Evolutionary conservation across 768 basidiomycete species (phyloP).

Genomic region (Lentinus tigrinus): DNA sequence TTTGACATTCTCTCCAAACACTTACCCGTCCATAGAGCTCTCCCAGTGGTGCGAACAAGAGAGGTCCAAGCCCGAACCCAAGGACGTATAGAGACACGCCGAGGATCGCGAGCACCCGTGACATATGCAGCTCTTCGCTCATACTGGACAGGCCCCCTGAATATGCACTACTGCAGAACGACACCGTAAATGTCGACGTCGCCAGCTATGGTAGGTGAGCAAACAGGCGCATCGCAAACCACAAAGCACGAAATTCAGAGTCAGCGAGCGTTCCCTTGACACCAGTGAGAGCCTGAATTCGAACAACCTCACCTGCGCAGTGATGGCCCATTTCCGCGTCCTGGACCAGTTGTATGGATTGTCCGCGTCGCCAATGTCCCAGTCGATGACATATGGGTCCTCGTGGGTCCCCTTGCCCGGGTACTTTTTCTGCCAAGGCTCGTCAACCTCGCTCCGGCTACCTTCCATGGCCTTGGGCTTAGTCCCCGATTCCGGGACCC

Average conservation of each 20-base stretch:
- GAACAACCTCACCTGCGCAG: conserved; percentile 42
- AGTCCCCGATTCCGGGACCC: too few species aligned
- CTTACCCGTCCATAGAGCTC: conserved; percentile 55
- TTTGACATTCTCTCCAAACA: background rate
- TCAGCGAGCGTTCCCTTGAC: background rate
- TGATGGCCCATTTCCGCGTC: conserved; percentile 51
- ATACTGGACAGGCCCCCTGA: conserved; percentile 48
- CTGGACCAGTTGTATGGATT: conserved; percentile 58
- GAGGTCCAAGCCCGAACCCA: conserved; percentile 57
- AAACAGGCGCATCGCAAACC: background rate
- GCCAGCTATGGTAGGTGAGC: too few species aligned
- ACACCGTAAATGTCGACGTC: conserved; percentile 53
- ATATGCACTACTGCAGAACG: conserved; percentile 60
- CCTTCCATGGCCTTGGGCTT: background rate
- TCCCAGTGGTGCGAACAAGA: conserved; percentile 58
- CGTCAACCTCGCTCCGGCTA: background rate
- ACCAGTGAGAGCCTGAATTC: background rate
- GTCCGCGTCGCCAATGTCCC: conserved; percentile 49
- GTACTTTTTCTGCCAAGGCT: conserved; percentile 26
- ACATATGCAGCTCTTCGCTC: conserved; percentile 45
- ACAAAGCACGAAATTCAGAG: background rate
- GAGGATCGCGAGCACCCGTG: conserved; percentile 51
- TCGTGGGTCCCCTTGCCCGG: conserved; percentile 45
- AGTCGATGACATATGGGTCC: conserved; percentile 56
- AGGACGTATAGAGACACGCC: conserved; percentile 64